A percentile compares a stretch with the other conserved stretches of the same genome.
Conservation (phyloP, 2,329 filamentous ascomycete species). For the Ophiostoma populinum region DNA sequence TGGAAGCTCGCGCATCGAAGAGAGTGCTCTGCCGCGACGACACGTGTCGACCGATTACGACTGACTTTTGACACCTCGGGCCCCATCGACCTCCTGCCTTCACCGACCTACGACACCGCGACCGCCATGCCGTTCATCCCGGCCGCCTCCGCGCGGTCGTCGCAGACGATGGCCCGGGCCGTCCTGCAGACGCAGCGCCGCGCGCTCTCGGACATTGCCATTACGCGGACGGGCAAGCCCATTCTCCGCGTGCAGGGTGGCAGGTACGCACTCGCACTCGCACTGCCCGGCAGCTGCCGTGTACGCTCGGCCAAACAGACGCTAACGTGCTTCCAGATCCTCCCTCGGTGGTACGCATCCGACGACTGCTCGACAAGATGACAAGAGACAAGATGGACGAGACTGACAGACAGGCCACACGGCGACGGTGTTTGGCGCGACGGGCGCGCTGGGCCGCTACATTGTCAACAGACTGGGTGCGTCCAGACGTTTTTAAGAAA, state of each 20-base stretch:
- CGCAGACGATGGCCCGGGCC: conserved; percentile 28
- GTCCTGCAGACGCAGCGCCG: conserved; percentile 33
- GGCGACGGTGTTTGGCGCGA: conserved; percentile 94
- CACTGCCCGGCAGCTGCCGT: neutral
- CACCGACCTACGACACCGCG: neutral
- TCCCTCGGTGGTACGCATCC: conserved; percentile 59
- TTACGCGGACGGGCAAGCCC: conserved; percentile 91
- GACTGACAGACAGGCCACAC: conserved; percentile 53
- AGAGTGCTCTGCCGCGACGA: conserved; percentile 4
- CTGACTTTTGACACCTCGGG: neutral
- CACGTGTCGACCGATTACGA: neutral
- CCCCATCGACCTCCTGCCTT: neutral
- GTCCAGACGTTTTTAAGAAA: conserved; percentile 10
- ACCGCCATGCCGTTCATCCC: conserved; percentile 10
- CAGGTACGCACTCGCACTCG: conserved; percentile 41
- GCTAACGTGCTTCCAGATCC: conserved; percentile 34
- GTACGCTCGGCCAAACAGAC: neutral
- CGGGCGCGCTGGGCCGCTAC: conserved; percentile 87
- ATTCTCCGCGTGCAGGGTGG: conserved; percentile 79
- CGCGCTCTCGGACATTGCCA: conserved; percentile 64
- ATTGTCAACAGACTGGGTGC: conserved; percentile 85
- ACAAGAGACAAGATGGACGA: neutral
- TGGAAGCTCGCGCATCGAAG: conserved; percentile 10
- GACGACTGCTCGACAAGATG: neutral
- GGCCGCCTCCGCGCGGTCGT: conserved; percentile 37